Evolutionary conservation across 768 basidiomycete species (phyloP).

Genomic region (Lentinula raphanica): DNA sequence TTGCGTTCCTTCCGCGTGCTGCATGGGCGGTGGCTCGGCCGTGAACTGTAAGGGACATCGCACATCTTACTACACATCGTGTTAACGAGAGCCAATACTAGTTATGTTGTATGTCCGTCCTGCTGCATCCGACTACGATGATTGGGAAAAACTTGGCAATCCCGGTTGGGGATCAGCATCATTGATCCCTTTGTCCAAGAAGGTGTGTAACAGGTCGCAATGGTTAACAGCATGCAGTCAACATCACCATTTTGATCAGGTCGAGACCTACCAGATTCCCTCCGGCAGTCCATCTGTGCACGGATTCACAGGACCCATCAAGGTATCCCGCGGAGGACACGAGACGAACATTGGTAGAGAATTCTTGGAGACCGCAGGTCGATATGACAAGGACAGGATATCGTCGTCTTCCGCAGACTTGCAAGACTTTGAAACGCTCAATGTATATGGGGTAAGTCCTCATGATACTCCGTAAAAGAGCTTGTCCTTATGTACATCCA

Average conservation of each 20-base stretch:
- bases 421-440: constrained; percentile 24
- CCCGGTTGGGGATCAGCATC: constrained; percentile 39
- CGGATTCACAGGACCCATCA: constrained; percentile 32
- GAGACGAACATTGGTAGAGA: constrained; percentile 30
- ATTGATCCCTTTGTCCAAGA: constrained; percentile 37
- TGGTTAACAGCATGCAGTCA: neutral
- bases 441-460: constrained; percentile 28
- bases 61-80: neutral
- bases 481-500: neutral
- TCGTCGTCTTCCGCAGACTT: constrained; percentile 22
- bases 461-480: neutral
- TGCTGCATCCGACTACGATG: constrained; percentile 41
- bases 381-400: constrained; percentile 30
- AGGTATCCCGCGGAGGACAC: constrained; percentile 30
- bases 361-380: constrained; percentile 29
- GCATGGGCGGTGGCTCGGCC: constrained; percentile 42
- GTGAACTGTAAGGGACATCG: constrained; percentile 32
- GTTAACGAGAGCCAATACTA: neutral
- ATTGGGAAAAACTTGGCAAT: constrained; percentile 37
- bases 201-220: constrained; percentile 25
- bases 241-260: constrained; percentile 14
- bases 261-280: constrained; percentile 33
- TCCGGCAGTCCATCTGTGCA: constrained; percentile 23
- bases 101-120: constrained; percentile 38
- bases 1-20: constrained; percentile 28